Evolutionary conservation across 805 yeast genomes (phyloP).

Genomic region (Cyberlindnera bimundalis): DNA sequence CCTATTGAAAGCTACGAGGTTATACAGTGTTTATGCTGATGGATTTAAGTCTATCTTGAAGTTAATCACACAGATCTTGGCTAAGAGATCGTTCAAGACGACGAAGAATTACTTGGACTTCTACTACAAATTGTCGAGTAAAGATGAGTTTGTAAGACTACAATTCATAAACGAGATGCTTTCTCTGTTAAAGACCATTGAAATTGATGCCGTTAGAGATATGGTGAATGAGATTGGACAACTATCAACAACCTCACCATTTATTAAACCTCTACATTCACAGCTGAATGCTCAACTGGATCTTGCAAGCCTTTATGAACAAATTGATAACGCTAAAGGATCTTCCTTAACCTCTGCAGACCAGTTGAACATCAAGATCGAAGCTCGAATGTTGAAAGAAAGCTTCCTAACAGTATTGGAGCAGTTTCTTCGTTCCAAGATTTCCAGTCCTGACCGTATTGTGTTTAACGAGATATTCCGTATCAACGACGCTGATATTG

Average conservation of each 20-base stretch:
- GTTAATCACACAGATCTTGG: slow-evolving; percentile 19
- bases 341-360: slow-evolving; percentile 9
- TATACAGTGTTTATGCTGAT: slow-evolving; percentile 17
- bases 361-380: slow-evolving; percentile 23
- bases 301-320: not conserved
- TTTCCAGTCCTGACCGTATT: slow-evolving; percentile 19
- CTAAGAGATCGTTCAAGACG: slow-evolving; percentile 14
- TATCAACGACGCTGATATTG: slow-evolving; percentile 28
- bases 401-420: slow-evolving; percentile 16
- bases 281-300: slow-evolving; percentile 14
- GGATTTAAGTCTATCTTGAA: slow-evolving; percentile 20
- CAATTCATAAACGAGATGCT: slow-evolving; percentile 26
- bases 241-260: slow-evolving; percentile 10
- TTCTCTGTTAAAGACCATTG: slow-evolving; percentile 13
- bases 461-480: slow-evolving; percentile 41
- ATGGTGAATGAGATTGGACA: slow-evolving; percentile 12
- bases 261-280: slow-evolving; percentile 14
- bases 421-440: slow-evolving; percentile 15
- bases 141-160: slow-evolving; percentile 23
- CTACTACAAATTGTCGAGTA: slow-evolving; percentile 23
- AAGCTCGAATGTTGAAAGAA: slow-evolving; percentile 20
- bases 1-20: slow-evolving; percentile 16
- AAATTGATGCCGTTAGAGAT: slow-evolving; percentile 7
- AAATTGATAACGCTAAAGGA: not conserved
- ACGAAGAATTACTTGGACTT: slow-evolving; percentile 20